Evolutionary conservation across 1,284 basidiomycete genomes (phyloP).

Genomic region (Puccinia horiana): DNA sequence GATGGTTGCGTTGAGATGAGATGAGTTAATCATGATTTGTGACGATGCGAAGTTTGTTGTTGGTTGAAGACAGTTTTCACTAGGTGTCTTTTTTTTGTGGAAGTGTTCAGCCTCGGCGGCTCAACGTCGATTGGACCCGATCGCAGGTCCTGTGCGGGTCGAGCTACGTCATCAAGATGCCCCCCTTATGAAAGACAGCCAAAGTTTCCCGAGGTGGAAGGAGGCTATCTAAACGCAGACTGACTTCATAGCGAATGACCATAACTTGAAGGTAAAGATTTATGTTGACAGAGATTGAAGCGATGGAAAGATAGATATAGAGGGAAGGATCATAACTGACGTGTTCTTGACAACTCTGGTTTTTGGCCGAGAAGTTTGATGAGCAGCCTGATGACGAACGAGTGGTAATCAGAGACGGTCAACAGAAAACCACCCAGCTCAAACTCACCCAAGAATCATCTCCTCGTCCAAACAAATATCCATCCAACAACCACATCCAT

Average conservation of each 20-base stretch:
- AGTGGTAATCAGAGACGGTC: not conserved
- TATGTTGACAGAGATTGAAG: not conserved
- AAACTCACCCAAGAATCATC: not conserved
- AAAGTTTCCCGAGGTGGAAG: too few species aligned
- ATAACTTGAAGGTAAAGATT: not conserved
- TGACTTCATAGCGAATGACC: not conserved
- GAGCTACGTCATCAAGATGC: not conserved
- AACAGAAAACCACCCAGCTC: not conserved
- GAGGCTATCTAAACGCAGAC: not conserved
- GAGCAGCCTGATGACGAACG: not conserved
- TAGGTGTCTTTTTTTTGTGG: too few species aligned
- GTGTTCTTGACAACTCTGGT: not conserved
- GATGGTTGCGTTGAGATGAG: too few species aligned
- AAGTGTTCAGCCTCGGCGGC: too few species aligned
- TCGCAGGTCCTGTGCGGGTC: not conserved
- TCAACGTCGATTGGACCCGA: not conserved
- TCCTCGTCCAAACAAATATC: not conserved
- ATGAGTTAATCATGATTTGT: too few species aligned
- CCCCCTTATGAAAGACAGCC: not conserved
- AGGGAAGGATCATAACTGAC: not conserved
- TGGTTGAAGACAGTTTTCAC: too few species aligned
- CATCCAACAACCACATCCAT: not conserved
- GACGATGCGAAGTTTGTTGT: too few species aligned
- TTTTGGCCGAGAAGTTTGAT: not conserved
- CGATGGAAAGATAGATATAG: not conserved